These are phyloP conservation scores for Fusarium nisikadoi DNA, from an alignment of 2,329 filamentous ascomycete genomes.

Conservation along the genomic window DNA sequence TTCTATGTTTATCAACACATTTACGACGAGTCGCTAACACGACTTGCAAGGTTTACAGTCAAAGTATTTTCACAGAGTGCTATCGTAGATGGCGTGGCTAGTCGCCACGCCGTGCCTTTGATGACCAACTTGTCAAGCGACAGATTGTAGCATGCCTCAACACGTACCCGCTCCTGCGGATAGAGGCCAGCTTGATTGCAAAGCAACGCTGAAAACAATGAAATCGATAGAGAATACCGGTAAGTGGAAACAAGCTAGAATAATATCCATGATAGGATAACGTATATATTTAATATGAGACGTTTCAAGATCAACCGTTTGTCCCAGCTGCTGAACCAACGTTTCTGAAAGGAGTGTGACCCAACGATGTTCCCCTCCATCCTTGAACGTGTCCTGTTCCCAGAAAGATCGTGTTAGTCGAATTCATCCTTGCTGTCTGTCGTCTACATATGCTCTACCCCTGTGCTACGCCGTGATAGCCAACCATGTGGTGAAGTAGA, in stretches of 20 bases:
- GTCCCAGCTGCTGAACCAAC: not conserved
- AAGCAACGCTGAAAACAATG: not conserved
- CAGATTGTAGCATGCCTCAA: not conserved
- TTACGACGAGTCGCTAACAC: constrained; percentile 24
- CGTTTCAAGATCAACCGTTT: not conserved
- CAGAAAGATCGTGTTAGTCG: not conserved
- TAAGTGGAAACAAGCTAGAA: constrained; percentile 7
- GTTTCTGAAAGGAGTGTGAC: constrained; percentile 20
- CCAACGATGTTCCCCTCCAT: not conserved
- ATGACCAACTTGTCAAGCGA: constrained; percentile 6
- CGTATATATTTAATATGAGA: constrained; percentile 26
- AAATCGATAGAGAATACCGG: not conserved
- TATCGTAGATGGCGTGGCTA: not conserved
- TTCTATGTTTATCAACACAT: not conserved
- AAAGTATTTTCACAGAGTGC: not conserved
- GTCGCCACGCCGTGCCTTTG: not conserved
- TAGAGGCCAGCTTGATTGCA: not conserved
- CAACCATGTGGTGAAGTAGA: constrained; percentile 7
- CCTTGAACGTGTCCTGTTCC: not conserved
- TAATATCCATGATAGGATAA: constrained; percentile 24
- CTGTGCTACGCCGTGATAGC: constrained; percentile 16
- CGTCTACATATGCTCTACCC: not conserved
- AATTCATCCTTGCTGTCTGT: not conserved
- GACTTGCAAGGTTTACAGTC: not conserved
- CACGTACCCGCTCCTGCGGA: not conserved